Evolutionary conservation across 1,284 basidiomycete species (phyloP).

Genomic region (Ganoderma leucocontextum): DNA sequence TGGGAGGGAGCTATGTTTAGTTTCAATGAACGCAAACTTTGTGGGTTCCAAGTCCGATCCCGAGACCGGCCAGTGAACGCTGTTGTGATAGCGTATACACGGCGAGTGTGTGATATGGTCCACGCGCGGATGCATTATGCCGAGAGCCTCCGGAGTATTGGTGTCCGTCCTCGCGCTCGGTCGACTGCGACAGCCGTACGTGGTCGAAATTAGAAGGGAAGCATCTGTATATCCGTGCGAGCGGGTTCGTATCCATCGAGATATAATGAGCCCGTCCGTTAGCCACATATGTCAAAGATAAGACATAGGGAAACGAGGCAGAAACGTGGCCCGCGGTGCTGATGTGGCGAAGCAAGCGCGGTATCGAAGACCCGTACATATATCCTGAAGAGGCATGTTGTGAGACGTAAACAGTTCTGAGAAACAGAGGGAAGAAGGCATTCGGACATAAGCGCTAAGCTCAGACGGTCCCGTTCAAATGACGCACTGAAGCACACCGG

Average conservation of each 20-base stretch:
- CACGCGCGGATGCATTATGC: background rate
- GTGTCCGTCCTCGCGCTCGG: background rate
- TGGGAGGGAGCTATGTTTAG: background rate
- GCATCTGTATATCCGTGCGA: background rate
- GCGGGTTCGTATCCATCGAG: constrained; percentile 14
- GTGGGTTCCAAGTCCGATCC: background rate
- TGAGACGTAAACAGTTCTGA: background rate
- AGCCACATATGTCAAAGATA: constrained; percentile 23
- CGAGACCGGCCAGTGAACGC: background rate
- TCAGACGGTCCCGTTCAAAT: background rate
- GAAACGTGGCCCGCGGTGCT: background rate
- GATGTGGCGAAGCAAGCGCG: background rate
- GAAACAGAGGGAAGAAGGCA: background rate
- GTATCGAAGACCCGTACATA: background rate
- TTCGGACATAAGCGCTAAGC: constrained; percentile 7
- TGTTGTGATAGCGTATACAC: background rate
- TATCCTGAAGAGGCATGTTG: background rate
- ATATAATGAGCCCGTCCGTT: background rate
- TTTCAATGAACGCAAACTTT: background rate
- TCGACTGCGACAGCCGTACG: background rate
- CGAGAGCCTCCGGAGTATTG: background rate
- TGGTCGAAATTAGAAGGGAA: background rate
- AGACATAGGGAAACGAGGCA: constrained; percentile 6
- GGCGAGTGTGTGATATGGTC: background rate
- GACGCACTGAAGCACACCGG: background rate